Base-by-base conservation (phyloP, 805 yeast species). In the Metschnikowia chrysomelidarum region DNA sequence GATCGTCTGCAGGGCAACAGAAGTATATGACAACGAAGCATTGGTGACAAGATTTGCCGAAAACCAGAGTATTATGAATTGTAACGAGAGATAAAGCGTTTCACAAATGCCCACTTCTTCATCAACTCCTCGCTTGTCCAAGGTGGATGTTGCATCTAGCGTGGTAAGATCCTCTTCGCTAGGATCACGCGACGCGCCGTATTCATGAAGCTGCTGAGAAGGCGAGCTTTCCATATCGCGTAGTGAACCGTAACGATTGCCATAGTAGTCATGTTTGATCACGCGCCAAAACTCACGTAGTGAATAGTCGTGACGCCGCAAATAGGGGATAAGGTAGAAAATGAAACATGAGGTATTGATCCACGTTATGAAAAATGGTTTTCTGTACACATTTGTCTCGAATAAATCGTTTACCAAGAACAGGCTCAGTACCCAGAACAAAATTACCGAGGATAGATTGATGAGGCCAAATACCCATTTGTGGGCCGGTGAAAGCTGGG, bases 1-100 rank as follows among this genome's bases (percentile, higher is more conserved):
- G 16, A 93, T 91, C 3, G 98, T 93, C 52, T 94, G 97, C 10
- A 93, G 82, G 2, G 95, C 94, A 14, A 93, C 98, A 9, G 89
- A 80, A 0, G 98, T 93, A 59, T 82, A 93, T 16, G 83, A 74
- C 34, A 93, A 67, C 14, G 95, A 80, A 0, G 95, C 87, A 60
- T 93, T 93, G 20, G 93, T 48, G 37, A 86, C 82, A 45, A 89
- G 70, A 58, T 93, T 93, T 3, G 98, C 95, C 12, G 80, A 42
- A 55, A 87, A 93, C 98, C 98, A 93, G 27, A 93, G 65, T 3
- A 84, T 61, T 44, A 94, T 82, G 57, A 93, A 93, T 62, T 87
- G 86, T 10, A 82, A 71, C 43, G 96, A 80, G 27, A 93, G 60
- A 38, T 63, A 63, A 9, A 87, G 72, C 0, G 98, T 93, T 42